These are phyloP conservation scores for Lachancea waltii DNA, from an alignment of 805 yeast species.

Conservation along the genomic window DNA sequence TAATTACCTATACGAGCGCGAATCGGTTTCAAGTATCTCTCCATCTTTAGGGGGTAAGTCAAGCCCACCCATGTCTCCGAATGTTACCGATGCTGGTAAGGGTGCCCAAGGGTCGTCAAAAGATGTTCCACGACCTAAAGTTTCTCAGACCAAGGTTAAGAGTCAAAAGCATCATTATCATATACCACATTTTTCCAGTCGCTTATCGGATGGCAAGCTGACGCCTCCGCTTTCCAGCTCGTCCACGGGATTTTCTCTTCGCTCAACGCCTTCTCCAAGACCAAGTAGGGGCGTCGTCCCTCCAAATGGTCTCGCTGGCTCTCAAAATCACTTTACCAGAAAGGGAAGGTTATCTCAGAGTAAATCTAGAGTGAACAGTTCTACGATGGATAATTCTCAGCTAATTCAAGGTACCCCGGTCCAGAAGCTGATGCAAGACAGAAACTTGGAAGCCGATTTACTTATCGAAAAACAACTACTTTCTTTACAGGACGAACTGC, in stretches of 20 bases:
- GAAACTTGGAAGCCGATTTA: conserved; percentile 9
- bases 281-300: too few species aligned
- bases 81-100: conserved; percentile 1
- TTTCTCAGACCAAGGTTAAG: conserved; percentile 6
- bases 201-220: conserved; percentile 9
- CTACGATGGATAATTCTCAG: background rate
- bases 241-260: conserved; percentile 4
- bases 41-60: background rate
- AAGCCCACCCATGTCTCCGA: conserved; percentile 6
- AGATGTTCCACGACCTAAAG: conserved; percentile 5
- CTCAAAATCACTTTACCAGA: conserved; percentile 5
- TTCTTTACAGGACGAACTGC: conserved; percentile 9
- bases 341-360: background rate
- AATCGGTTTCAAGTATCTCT: background rate
- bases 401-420: conserved; percentile 5
- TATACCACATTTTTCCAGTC: conserved; percentile 21
- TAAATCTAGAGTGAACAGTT: conserved; percentile 1
- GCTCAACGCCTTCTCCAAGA: conserved; percentile 8
- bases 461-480: conserved; percentile 8
- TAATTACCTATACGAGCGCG: conserved; percentile 1
- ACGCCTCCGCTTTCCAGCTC: conserved; percentile 10
- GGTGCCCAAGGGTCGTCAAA: conserved; percentile 1
- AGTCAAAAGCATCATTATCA: conserved; percentile 23
- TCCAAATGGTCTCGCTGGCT: background rate
- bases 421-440: conserved; percentile 9